phyloP scores from a whole-genome alignment of 2,329 filamentous ascomycete species.

The Macrophomina tecta region DNA sequence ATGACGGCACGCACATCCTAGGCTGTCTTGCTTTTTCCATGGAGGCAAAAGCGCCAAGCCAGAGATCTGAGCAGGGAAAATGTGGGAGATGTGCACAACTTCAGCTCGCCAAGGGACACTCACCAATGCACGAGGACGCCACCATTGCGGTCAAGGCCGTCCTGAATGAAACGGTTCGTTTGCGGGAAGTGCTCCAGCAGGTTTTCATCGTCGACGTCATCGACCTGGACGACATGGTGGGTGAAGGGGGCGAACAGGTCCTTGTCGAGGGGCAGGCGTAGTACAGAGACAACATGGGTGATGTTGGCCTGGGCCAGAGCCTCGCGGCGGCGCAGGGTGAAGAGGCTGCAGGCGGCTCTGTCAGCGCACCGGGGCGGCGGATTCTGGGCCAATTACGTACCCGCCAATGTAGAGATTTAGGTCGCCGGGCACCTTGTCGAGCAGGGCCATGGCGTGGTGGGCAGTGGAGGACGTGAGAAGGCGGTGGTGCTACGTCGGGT shows the following conservation, averaged over 20 bases:
- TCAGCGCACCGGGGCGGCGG: conserved; percentile 35
- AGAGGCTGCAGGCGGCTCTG: conserved; percentile 64
- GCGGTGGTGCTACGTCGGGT: conserved; percentile 26
- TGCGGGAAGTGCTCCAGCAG: conserved; percentile 79
- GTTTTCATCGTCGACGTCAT: conserved; percentile 91
- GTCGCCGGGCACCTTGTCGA: conserved; percentile 72
- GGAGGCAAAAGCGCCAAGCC: conserved; percentile 26
- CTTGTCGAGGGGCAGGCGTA: conserved; percentile 66
- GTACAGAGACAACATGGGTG: conserved; percentile 87
- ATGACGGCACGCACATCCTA: background rate
- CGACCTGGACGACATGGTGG: conserved; percentile 81
- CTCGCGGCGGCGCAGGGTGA: conserved; percentile 74
- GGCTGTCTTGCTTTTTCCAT: background rate
- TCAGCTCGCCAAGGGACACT: conserved; percentile 44
- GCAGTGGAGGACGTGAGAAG: background rate
- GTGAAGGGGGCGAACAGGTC: conserved; percentile 67
- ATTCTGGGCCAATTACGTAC: conserved; percentile 55
- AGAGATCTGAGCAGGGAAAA: conserved; percentile 27
- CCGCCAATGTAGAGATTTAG: conserved; percentile 80
- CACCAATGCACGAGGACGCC: conserved; percentile 75
- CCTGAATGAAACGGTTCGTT: conserved; percentile 82
- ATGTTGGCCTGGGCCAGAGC: conserved; percentile 75
- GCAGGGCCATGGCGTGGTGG: conserved; percentile 56
- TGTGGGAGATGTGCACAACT: conserved; percentile 21
- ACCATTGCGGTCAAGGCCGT: conserved; percentile 68